Evolutionary conservation across 140 eudicot genomes (phyloP), one percentile per base, ranked within the genome.

Genomic region (Senecio squalidus): DNA sequence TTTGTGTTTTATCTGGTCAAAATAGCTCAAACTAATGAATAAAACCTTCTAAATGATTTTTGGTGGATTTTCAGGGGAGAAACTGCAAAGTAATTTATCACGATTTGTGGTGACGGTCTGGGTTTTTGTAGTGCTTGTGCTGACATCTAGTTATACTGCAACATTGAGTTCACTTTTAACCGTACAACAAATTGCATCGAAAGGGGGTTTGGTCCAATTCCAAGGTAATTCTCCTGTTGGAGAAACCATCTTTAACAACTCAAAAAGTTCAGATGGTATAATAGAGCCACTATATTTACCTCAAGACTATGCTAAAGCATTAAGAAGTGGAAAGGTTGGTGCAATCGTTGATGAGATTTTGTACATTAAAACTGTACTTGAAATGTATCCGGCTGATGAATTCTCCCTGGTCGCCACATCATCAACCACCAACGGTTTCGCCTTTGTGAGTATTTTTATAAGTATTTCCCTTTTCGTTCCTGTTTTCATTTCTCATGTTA

Each of bases 111-210:
- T 76, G 9, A 67, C 28, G 5, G 54, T 69, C 8, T 80, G 87
- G 87, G 26, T 72, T 17, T n/a, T n/a, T n/a, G n/a, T n/a, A n/a
- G n/a, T n/a, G n/a, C n/a, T n/a, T n/a, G n/a, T n/a, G n/a, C n/a
- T 80, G 30, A 71, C 71, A 6, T 68, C 87, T 16, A 68, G 82
- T 39, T 80, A 80, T 48, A 80, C 80, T 4, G 86, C 86, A 44
- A 80, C 64, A 0, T 61, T 80, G 52, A 76, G 76, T 45, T 81
- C 88, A 7, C 14, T 69, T 9, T 61, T 65, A 70, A 81, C 84
- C 0, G 65, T 77, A 15, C 67, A 77, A 52, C 71, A 74, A 11
- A 40, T 81, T 50, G 64, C 49, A 17, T 28, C 34, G 5, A 26
- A 69, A 22, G 43, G 55, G 1, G 39, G 25, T 1, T 15, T 16